Conservation (phyloP, 75 land plant genomes). For the Cunninghamia lanceolata region DNA sequence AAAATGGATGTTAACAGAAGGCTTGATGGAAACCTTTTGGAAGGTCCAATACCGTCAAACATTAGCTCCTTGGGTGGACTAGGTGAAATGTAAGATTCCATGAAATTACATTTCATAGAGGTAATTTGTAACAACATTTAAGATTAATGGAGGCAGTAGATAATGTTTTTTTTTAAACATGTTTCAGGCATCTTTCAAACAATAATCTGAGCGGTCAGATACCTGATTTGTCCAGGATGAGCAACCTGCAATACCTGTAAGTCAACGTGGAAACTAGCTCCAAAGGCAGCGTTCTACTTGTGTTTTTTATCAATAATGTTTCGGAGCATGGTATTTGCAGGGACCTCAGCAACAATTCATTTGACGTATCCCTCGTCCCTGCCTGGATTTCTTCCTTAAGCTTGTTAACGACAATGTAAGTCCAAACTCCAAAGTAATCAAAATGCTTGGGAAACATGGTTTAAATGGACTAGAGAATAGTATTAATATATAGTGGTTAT, state of each 20-base stretch:
- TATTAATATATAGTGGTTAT: too few relatives aligned
- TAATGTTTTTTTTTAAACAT: background rate
- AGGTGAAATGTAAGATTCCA: conserved; percentile 39
- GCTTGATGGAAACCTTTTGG: conserved; percentile 37
- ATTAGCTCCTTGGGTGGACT: conserved; percentile 40
- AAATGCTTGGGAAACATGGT: too few relatives aligned
- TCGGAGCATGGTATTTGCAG: background rate
- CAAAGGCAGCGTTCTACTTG: background rate
- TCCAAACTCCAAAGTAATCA: too few relatives aligned
- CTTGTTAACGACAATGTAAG: background rate
- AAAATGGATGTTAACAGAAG: conserved; percentile 27
- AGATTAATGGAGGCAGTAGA: too few relatives aligned
- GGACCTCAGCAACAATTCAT: background rate
- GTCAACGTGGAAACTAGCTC: background rate
- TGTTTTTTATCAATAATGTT: background rate
- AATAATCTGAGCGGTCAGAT: too few relatives aligned
- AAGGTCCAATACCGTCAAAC: conserved; percentile 48
- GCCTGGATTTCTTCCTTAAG: background rate
- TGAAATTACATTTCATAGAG: too few relatives aligned
- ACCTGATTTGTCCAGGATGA: conserved; percentile 18
- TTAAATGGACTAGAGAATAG: too few relatives aligned
- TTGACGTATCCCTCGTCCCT: background rate
- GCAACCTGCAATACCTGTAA: conserved; percentile 34
- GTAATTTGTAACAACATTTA: background rate
- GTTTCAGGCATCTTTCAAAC: conserved; percentile 30